Base-by-base conservation (phyloP, 305 asterid species). In the Salvia sclarea region DNA sequence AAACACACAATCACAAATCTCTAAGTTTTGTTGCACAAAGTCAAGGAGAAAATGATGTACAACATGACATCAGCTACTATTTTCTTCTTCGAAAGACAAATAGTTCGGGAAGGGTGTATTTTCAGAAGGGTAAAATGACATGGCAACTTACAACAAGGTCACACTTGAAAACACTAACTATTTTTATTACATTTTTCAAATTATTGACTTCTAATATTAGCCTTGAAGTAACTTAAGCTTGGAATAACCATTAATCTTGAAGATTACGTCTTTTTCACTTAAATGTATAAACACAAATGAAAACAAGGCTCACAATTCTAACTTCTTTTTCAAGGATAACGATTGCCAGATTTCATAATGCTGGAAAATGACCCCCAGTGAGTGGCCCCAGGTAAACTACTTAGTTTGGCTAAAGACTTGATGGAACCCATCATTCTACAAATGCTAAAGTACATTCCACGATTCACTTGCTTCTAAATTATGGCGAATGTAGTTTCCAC, bases 1-100 rank as follows among this genome's bases (percentile, higher is more conserved):
- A 31, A 74, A 80, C 31, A 69, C 45, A 24, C 69, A 76, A 48
- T 61, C 45, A 72, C 71, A 77, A 68, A 70, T 48, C 44, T 25
- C 21, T 65, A 61, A 8, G 20, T 8, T 43, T 56, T 64, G 28
- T 13, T 14, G 20, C 52, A 60, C 54, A 33, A 6, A 33, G 20
- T 59, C 11, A 12, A 45, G 22, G 47, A 25, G 31, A 62, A 16
- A 61, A 67, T 44, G 66, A 47, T 48, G 24, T 12, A 12, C 35
- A 69, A 55, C 13, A 54, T 1, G 38, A 54, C 13, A 54, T 1
- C 28, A 54, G 71, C 66, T 12, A 47, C 16, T 28, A 14, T n/a
- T 49, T 18, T 33, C 62, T 49, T 64, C 44, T 24, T 57, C 55
- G 45, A 20, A 20, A 70, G 37, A 64, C 61, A 25, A 54, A 63